Evolutionary conservation across 768 basidiomycete species (phyloP).

Genomic region (Pisolithus orientalis): DNA sequence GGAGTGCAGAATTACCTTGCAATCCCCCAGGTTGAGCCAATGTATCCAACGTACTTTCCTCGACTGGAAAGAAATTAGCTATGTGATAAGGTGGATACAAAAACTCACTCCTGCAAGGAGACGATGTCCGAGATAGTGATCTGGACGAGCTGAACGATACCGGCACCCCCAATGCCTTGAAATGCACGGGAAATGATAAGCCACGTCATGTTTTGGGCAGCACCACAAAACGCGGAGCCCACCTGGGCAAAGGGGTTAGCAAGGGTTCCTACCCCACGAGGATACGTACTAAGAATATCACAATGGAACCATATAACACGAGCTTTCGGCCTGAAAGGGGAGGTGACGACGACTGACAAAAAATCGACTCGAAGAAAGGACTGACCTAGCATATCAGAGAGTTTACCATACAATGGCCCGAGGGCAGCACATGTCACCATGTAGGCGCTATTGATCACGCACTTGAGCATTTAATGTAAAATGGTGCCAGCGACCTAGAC

Average conservation of each 20-base stretch:
- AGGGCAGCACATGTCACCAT: slow-evolving; percentile 62
- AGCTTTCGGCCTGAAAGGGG: slow-evolving; percentile 54
- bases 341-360: slow-evolving; percentile 14
- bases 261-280: slow-evolving; percentile 6
- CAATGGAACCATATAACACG: slow-evolving; percentile 58
- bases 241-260: slow-evolving; percentile 35
- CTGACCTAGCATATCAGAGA: slow-evolving; percentile 53
- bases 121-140: slow-evolving; percentile 84
- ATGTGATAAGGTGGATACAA: neutral
- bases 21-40: slow-evolving; percentile 77
- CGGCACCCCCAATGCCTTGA: slow-evolving; percentile 81
- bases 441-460: slow-evolving; percentile 49
- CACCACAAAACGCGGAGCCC: slow-evolving; percentile 79
- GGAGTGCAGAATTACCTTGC: slow-evolving; percentile 31
- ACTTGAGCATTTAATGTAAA: neutral
- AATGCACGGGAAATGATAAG: slow-evolving; percentile 70
- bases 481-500: slow-evolving; percentile 7
- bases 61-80: slow-evolving; percentile 38
- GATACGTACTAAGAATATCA: slow-evolving; percentile 53
- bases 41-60: slow-evolving; percentile 68
- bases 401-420: slow-evolving; percentile 71
- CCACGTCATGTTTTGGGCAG: slow-evolving; percentile 75
- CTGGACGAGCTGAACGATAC: slow-evolving; percentile 68
- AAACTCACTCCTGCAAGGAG: slow-evolving; percentile 62
- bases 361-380: neutral